Evolutionary conservation across 1,284 basidiomycete species (phyloP), one percentile per base, ranked within the genome.

Genomic region (Malassezia furfur): DNA sequence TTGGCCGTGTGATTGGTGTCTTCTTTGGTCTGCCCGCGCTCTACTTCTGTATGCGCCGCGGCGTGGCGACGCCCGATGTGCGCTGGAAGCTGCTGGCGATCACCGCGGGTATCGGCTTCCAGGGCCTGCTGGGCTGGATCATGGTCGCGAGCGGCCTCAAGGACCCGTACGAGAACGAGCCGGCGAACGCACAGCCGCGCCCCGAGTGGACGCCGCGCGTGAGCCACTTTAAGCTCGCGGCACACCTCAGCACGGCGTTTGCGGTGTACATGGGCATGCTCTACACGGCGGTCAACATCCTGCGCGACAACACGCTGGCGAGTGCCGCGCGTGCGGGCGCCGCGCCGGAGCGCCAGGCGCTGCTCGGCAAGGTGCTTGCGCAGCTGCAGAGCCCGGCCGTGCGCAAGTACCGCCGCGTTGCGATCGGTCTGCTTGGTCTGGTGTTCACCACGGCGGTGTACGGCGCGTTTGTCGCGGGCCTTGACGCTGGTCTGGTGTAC

Each of bases 71-170:
- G 31, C 39, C 32, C 5, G 50, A 41, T 14, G 43, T 62, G 6
- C 81, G 84, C 1, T 75, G 77, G 28, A 83, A 83, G 62, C 80
- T 94, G 28, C 76, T 81, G 12, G 84, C 82, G 1, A 81, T 96
- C 60, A 85, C 85, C 0, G 74, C 83, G 0, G 83, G 94, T 44
- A 85, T 96, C 50, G 91, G 88, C 22, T 84, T 84, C 32, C 88
- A 98, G 76, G 94, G 94, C 37, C 82, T 83, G 15, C 80, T 99
- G 19, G 94, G 94, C 28, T 99, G 94, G 94, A 94, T 94, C 80
- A 99, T 99, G 94, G 94, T 99, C 59, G 88, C 94, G 74, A 93
- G 89, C 10, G 94, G 94, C 1, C 79, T 99, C 11, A 86, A 57
- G 12, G 59, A 59, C 47, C 35, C 63, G 47, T 17, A 57, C 37